Evolutionary conservation across 306 rosid genomes (phyloP).

Genomic region (Lablab purpureus): DNA sequence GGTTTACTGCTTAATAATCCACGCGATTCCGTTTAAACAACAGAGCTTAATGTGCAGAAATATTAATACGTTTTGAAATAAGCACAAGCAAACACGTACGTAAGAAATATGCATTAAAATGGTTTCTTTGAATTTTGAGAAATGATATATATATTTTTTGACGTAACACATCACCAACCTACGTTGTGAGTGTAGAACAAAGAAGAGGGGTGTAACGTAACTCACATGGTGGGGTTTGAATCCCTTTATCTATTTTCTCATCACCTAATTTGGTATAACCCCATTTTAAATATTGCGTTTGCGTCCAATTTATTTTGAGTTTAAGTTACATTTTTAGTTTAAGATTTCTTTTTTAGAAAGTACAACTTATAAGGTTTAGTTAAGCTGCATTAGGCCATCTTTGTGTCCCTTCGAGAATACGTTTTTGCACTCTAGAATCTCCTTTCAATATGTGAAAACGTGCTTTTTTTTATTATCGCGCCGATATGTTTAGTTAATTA

Average conservation of each 20-base stretch:
- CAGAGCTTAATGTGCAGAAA: neutral
- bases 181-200: neutral
- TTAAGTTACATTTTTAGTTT: neutral
- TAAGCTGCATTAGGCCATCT: neutral
- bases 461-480: neutral
- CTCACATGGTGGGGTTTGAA: slow-evolving; percentile 33
- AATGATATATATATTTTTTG: neutral
- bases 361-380: neutral
- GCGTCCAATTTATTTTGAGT: neutral
- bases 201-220: slow-evolving; percentile 16
- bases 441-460: no score
- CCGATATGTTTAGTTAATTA: neutral
- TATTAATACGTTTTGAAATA: neutral
- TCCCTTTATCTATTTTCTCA: neutral
- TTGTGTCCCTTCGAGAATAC: neutral
- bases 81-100: neutral
- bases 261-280: slow-evolving; percentile 2
- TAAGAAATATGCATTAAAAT: neutral
- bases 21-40: neutral
- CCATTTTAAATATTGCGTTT: neutral
- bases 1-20: no score
- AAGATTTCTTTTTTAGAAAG: neutral
- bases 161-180: slow-evolving; percentile 20
- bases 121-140: neutral
- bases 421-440: neutral